These are phyloP conservation scores for Sphaerostilbella broomeana DNA, from an alignment of 2,329 filamentous ascomycete genomes.

Conservation along the genomic window DNA sequence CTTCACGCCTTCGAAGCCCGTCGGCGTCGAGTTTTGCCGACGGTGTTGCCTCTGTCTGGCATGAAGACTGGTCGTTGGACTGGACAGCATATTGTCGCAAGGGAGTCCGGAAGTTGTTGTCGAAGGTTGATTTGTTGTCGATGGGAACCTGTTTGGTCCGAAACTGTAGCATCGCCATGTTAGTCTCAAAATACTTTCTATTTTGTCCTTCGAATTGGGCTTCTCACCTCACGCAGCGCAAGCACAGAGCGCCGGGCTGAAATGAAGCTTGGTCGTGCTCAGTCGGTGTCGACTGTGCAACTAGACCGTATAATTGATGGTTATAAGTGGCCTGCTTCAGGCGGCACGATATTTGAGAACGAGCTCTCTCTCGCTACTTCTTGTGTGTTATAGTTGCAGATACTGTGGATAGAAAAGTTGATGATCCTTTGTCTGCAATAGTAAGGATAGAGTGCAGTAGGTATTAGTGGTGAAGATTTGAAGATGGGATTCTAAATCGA, in stretches of 20 bases:
- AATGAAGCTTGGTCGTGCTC: conserved; percentile 37
- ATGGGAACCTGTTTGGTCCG: conserved; percentile 44
- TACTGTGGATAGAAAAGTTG: background rate
- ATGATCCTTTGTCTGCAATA: conserved; percentile 3
- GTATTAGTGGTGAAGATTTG: conserved; percentile 14
- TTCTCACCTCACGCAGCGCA: conserved; percentile 73
- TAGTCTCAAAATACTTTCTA: no score
- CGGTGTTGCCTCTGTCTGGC: conserved; percentile 55
- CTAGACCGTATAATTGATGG: conserved; percentile 13
- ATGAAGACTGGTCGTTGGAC: conserved; percentile 65
- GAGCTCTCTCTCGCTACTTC: conserved; percentile 13
- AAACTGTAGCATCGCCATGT: conserved; percentile 27
- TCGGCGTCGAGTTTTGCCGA: conserved; percentile 81
- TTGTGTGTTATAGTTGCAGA: background rate
- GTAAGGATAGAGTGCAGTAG: conserved; percentile 10
- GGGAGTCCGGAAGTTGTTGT: conserved; percentile 60
- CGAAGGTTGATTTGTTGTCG: conserved; percentile 45
- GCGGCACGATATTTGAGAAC: conserved; percentile 19
- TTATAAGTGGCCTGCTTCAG: conserved; percentile 28
- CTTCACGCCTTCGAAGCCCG: conserved; percentile 68
- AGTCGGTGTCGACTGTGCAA: conserved; percentile 40
- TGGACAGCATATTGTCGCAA: conserved; percentile 73
- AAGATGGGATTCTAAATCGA: conserved; percentile 19
- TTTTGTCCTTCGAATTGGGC: no score
- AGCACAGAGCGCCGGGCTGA: conserved; percentile 72